Base-by-base conservation (phyloP, 2,329 filamentous ascomycete genomes). In the Hymenoscyphus fraxineus region DNA sequence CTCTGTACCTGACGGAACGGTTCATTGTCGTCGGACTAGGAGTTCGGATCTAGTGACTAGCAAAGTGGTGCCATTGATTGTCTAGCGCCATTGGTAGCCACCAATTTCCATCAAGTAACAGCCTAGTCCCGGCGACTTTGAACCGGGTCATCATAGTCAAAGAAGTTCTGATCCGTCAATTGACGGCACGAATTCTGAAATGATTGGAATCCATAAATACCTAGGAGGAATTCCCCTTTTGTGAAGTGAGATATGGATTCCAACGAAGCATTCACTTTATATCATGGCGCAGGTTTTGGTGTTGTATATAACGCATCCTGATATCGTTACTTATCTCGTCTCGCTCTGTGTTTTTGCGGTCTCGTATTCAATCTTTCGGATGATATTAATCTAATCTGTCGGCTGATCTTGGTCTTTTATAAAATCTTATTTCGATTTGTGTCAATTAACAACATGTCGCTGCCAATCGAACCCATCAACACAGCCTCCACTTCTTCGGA, bases 11-110 rank as follows among this genome's bases (percentile, higher is more conserved):
- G 44, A 51, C 9, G 44, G 13, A 54, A 13, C 47, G 47, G 47
- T 22, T 54, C 47, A 27, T 54, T 54, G 19, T 54, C 47, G 47
- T 54, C 47, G 47, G 47, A 27, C 22, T 54, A 54, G 47, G 47
- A 54, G 47, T 54, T 54, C 47, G 47, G 47, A 54, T 27, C 22
- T 54, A 31, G 47, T 54, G 13, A 54, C 19, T 27, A 19, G 19
- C 22, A 27, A 27, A 54, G 22, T 13, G 19, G 19, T 19, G 47
- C 47, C 22, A 54, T 13, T 3, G 12, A 31, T 13, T 54, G 47
- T 54, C 47, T 51, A 51, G 44, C 12, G 19, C 3, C 16, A 54
- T 54, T 54, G 47, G 47, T 54, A 19, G 47, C 10, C 35, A 27
- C 19, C 19, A 31, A 22, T 54, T 54, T 54, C 13, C 47, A 54